Base-by-base conservation (phyloP, 1,139 yeast species). In the Saccharomyces hybrid region DNA sequence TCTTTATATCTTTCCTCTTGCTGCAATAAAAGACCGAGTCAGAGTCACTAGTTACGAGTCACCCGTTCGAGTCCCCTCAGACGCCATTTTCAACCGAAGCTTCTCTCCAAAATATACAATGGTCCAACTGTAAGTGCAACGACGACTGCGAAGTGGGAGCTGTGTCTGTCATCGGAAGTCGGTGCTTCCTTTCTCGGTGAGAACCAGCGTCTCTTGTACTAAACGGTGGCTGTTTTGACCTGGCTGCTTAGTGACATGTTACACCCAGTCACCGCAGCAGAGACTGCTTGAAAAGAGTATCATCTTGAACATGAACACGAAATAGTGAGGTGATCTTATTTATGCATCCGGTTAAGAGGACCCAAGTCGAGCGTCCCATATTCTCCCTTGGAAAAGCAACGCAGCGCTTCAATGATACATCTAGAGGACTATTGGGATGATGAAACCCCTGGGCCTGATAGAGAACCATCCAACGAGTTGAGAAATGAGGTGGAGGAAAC, bases 401-500 rank as follows among this genome's bases (percentile, higher is more conserved):
- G 4, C 8, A 8, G 4, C 16, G 44, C 16, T 38, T 38, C n/a
- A 38, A 38, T 38, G 44, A 38, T 38, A 16, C 16, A 38, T 16
- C 24, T 38, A 38, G 44, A 38, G 44, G 44, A 38, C 12, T 38
- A 38, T 9, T 38, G 44, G 44, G 44, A 38, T 16, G 44, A 38
- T 38, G 44, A 38, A 4, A 38, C 44, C 24, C 24, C 44, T 38
- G 44, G 44, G 21, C 24, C 44, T 8, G 44, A 38, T 38, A 38
- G 44, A 16, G 44, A 38, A 38, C 44, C 44, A 16, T 7, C 44
- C 19, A 38, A 16, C 16, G 64, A 63, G 16, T 54, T 61, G 49
- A 62, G 60, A 46, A 60, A 57, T 42, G 71, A 67, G 49, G 64
- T 67, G 31, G 61, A 61, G 21, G 58, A 59, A 27, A 63, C 62